A percentile compares a stretch with the other conserved stretches of the same genome.
phyloP scores from a whole-genome alignment of 352 stramenopile species.

The Pythium diclinum region DNA sequence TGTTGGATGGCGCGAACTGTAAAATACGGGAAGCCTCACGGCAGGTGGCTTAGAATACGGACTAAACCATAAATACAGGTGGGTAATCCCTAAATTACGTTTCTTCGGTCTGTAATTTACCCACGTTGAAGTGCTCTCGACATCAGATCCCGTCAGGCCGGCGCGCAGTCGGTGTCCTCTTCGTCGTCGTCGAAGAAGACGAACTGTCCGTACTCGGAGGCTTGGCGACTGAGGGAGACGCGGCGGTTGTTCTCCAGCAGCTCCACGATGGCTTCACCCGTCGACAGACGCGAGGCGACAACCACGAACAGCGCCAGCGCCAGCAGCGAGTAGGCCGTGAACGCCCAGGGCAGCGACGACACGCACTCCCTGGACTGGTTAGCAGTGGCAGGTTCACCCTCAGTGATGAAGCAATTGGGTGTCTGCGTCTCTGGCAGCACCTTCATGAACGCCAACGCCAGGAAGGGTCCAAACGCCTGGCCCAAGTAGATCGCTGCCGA shows the following conservation, averaged over 20 bases:
- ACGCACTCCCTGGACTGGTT: slow-evolving; percentile 32
- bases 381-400: slow-evolving; percentile 9
- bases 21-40: not conserved
- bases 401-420: slow-evolving; percentile 37
- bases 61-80: not conserved
- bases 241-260: slow-evolving; percentile 39
- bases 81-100: slow-evolving; percentile 12
- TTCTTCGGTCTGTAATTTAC: not conserved
- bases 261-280: slow-evolving; percentile 31
- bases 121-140: not conserved
- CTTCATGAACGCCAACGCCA: slow-evolving; percentile 48
- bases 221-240: slow-evolving; percentile 48
- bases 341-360: slow-evolving; percentile 62
- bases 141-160: not conserved
- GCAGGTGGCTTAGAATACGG: no score
- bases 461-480: slow-evolving; percentile 55
- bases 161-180: slow-evolving; percentile 24
- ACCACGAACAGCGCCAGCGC: slow-evolving; percentile 33
- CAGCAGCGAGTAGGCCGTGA: slow-evolving; percentile 47
- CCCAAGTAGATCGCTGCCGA: slow-evolving; percentile 64
- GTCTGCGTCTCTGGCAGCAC: slow-evolving; percentile 40
- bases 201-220: slow-evolving; percentile 74
- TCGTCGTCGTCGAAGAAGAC: slow-evolving; percentile 73
- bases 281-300: slow-evolving; percentile 35
- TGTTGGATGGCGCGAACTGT: not conserved